Percentiles rank a stretch among this genome's conserved stretches.
Evolutionary conservation across 2,329 filamentous ascomycete species (phyloP).

Genomic region (Hypoxylon sp.): DNA sequence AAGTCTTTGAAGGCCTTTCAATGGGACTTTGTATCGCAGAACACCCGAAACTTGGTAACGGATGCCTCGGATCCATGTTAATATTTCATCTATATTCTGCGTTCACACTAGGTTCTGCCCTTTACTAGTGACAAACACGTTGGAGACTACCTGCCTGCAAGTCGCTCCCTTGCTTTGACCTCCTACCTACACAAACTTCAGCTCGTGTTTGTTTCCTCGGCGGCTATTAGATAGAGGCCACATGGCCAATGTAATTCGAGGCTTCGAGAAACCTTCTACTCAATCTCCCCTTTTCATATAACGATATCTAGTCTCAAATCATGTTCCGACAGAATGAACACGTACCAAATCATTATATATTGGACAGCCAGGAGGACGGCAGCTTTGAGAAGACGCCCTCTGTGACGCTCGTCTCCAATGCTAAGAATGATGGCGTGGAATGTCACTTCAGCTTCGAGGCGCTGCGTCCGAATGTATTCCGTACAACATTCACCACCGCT

Average conservation of each 20-base stretch:
- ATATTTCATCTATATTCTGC: neutral
- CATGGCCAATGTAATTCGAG: slow-evolving; percentile 7
- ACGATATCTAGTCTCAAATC: neutral
- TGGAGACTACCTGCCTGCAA: slow-evolving; percentile 3
- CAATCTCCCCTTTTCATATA: slow-evolving; percentile 9
- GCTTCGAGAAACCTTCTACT: neutral
- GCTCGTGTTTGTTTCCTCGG: neutral
- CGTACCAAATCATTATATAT: slow-evolving; percentile 47
- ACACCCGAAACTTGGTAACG: neutral
- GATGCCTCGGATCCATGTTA: slow-evolving; percentile 6
- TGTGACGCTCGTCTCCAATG: slow-evolving; percentile 58
- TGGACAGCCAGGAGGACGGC: slow-evolving; percentile 26
- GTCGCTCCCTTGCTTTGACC: neutral
- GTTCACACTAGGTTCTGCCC: neutral
- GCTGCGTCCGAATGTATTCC: slow-evolving; percentile 72
- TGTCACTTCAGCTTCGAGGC: slow-evolving; percentile 74
- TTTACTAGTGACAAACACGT: slow-evolving; percentile 1
- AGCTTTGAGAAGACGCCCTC: slow-evolving; percentile 38
- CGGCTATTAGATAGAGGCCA: neutral
- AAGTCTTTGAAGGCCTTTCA: neutral
- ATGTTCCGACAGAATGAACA: slow-evolving; percentile 42
- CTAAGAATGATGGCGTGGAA: slow-evolving; percentile 51
- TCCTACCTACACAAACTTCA: neutral
- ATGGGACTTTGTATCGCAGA: slow-evolving; percentile 6
- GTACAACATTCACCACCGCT: slow-evolving; percentile 73